phyloP scores from a whole-genome alignment of 768 basidiomycete species.

The Kwoniella sp. region DNA sequence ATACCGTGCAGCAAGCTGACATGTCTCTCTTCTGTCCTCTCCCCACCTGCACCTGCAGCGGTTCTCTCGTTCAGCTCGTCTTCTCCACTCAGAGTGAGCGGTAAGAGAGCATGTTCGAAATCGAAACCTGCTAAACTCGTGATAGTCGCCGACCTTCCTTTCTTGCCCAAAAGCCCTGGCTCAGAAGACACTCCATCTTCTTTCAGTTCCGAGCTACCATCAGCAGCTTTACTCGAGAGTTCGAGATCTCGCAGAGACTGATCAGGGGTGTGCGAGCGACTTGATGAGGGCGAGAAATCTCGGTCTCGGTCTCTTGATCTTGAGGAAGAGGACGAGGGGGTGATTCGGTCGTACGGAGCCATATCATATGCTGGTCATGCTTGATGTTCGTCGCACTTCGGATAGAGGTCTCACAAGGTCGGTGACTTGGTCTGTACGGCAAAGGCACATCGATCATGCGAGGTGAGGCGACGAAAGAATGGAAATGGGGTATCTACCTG shows the following conservation, averaged over 20 bases:
- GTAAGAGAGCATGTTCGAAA: constrained; percentile 75
- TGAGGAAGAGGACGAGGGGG: constrained; percentile 10
- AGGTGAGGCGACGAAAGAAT: background rate
- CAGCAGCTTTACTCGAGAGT: constrained; percentile 61
- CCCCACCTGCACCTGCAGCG: constrained; percentile 47
- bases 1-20: constrained; percentile 76
- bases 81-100: constrained; percentile 73
- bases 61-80: constrained; percentile 68
- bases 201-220: background rate
- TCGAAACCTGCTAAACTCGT: constrained; percentile 62
- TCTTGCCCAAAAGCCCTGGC: constrained; percentile 12
- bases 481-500: background rate
- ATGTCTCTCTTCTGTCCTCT: constrained; percentile 65
- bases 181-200: constrained; percentile 3
- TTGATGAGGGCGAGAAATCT: constrained; percentile 31
- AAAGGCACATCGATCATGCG: too few species aligned
- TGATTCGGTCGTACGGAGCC: constrained; percentile 34
- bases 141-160: constrained; percentile 35
- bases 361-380: constrained; percentile 4
- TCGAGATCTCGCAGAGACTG: constrained; percentile 79
- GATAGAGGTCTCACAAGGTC: too few species aligned
- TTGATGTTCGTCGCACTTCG: background rate
- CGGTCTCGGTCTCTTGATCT: background rate
- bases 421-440: too few species aligned
- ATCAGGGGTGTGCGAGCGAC: constrained; percentile 62